phyloP scores from a whole-genome alignment of 2,329 filamentous ascomycete species.

The Metarhizium rileyi region DNA sequence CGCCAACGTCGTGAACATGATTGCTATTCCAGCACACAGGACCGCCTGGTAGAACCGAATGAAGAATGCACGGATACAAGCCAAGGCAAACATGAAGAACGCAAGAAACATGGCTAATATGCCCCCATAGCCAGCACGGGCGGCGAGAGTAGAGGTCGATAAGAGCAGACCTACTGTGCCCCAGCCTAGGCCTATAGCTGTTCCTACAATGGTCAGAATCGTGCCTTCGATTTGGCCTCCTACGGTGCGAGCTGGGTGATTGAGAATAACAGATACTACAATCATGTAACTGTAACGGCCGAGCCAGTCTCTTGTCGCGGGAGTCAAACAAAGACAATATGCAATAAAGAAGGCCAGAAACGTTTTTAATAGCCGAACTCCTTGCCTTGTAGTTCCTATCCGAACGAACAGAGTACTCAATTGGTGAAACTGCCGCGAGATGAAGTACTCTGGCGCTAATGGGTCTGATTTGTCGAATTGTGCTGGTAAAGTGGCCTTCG shows the following conservation, averaged over 20 bases:
- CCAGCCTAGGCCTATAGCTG: constrained; percentile 44
- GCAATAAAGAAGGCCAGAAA: constrained; percentile 48
- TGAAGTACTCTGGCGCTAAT: constrained; percentile 34
- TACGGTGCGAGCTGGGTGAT: constrained; percentile 45
- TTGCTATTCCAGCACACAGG: constrained; percentile 44
- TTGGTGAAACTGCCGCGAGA: constrained; percentile 38
- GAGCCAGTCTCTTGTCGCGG: constrained; percentile 36
- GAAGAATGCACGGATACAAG: constrained; percentile 44
- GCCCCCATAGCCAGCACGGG: constrained; percentile 40
- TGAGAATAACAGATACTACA: constrained; percentile 46
- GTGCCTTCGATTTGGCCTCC: constrained; percentile 49
- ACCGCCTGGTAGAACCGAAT: constrained; percentile 46
- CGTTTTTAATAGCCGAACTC: constrained; percentile 41
- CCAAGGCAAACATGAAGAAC: constrained; percentile 40
- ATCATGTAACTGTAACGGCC: constrained; percentile 47
- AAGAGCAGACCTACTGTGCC: constrained; percentile 43
- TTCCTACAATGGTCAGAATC: constrained; percentile 42
- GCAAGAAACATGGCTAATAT: constrained; percentile 46
- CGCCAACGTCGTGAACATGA: constrained; percentile 43
- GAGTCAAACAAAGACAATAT: constrained; percentile 45
- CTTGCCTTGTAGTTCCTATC: constrained; percentile 38
- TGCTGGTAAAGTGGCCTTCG: constrained; percentile 34
- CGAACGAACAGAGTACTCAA: constrained; percentile 27
- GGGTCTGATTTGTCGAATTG: constrained; percentile 37
- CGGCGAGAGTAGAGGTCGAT: constrained; percentile 38